Base-by-base conservation (phyloP, 768 basidiomycete species). In the Boletus pseudopeckii region DNA sequence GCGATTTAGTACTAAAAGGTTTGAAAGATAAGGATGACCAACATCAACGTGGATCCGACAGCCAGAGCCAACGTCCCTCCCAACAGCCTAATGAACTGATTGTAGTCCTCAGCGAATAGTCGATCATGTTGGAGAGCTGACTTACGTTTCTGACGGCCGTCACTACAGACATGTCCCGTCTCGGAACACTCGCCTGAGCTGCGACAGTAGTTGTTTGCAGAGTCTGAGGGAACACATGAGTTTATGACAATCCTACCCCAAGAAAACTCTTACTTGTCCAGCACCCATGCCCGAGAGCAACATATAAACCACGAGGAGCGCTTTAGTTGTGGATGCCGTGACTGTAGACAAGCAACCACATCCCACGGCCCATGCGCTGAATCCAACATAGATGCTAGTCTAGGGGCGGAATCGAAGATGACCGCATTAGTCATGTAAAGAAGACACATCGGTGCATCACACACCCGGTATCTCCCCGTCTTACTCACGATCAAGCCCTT, bases 101-200 rank as follows among this genome's bases (percentile, higher is more conserved):
- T 6, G 32, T 34, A 8, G 41, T n/a, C 38, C 7, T 59, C 38
- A 59, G 43, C 7, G 11, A 50, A 43, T 7, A 6, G n/a, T 44
- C 5, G 38, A 11, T 40, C 51, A 59, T 17, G 48, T 22, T 17
- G 22, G 18, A 40, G 3, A 30, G 7, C 18, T 11, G 13, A 57
- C 77, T 34, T 50, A 82, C 83, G 63, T 85, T 86, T 45, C 84
- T 76, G 51, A 83, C 78, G 0, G 82, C 83, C 0, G 88, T 90
- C 0, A 89, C 86, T 9, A 87, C 84, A 1, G 85, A 84, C 86
- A 90, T 88, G 55, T 91, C 88, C 38, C 75, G 75, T 37, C 88
- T 71, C 0, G 80, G 68, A 0, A 90, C 88, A 24, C 85, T 83
- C 0, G 87, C 86, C 64, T 91, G 89, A 7, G 81, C 84, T 0